Evolutionary conservation across 306 rosid genomes (phyloP), one percentile per base, ranked within the genome.

Genomic region (Rosa multiflora): DNA sequence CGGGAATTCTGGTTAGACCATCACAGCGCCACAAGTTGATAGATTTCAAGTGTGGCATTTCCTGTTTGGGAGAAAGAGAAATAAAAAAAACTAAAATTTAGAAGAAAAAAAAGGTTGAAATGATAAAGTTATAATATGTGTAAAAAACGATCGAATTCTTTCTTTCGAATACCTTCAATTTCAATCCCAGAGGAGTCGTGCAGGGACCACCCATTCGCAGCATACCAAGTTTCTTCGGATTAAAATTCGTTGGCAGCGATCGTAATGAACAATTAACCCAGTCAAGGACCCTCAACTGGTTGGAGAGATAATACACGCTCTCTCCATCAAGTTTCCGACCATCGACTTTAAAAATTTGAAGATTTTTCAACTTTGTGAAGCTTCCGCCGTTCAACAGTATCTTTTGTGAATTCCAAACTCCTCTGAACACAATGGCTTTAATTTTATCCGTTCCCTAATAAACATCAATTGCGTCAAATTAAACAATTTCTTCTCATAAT

Each of bases 361-460:
- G 66, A 23, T 9, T 59, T 59, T 23, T 59, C 37, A 59, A 2
- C 2, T 59, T 59, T 59, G 2, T 21, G 20, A 87, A 84, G 80
- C 73, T 55, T 35, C 82, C 17, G 5, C 72, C 32, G 8, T 67
- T 73, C 46, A 87, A 77, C n/a, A 58, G 44, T 61, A 75, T 59
- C 75, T 7, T 9, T n/a, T 21, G 6, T 14, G 59, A 2, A 32
- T 1, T 29, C 1, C 32, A 1, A 29, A 1, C 29, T 26, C 26
- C 26, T 23, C 26, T 23, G 0, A 23, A 0, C 26, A 23, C 26
- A 0, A 23, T 23, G 26, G 26, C 26, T 23, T 23, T 23, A 23
- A 23, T 23, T 23, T 23, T 23, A 23, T 23, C 26, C 26, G 26
- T 23, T 23, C 26, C 26, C 26, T 23, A 23, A 23, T 23, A 23